These are phyloP conservation scores for Urochloa ruziziensis DNA, from an alignment of 176 grass and related monocot species.

Conservation along the genomic window DNA sequence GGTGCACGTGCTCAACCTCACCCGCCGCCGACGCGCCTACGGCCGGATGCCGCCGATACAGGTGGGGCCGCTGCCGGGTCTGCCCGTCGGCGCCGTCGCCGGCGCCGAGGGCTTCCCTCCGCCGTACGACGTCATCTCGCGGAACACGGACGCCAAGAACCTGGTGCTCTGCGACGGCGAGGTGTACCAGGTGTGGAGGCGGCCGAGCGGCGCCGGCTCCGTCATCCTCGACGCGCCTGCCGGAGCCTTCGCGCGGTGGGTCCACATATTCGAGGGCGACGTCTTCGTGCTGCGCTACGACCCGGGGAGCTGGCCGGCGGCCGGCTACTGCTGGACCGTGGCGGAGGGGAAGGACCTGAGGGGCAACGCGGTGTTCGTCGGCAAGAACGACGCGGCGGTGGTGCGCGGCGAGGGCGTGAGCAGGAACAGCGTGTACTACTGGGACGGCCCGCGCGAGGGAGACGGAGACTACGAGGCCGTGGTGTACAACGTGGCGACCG, in stretches of 20 bases:
- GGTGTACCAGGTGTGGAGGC: constrained; percentile 25
- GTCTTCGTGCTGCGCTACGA: constrained; percentile 10
- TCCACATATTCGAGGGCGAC: background rate
- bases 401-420: background rate
- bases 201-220: background rate
- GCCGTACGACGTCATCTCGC: background rate
- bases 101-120: too few species aligned
- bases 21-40: background rate
- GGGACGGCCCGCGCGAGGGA: background rate
- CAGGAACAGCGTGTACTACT: constrained; percentile 27
- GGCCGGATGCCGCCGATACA: background rate
- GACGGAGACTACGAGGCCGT: constrained; percentile 5
- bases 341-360: background rate
- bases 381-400: constrained; percentile 8
- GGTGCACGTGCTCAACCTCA: constrained; percentile 22
- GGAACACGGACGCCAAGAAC: background rate
- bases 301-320: background rate
- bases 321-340: background rate
- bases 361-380: constrained; percentile 13
- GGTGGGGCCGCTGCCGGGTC: background rate
- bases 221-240: background rate
- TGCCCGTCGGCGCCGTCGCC: background rate
- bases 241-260: too few species aligned
- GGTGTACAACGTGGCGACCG: background rate
- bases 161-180: constrained; percentile 1